Evolutionary conservation across 2,329 filamentous ascomycete species (phyloP).

Genomic region (Claviceps lovelessii): DNA sequence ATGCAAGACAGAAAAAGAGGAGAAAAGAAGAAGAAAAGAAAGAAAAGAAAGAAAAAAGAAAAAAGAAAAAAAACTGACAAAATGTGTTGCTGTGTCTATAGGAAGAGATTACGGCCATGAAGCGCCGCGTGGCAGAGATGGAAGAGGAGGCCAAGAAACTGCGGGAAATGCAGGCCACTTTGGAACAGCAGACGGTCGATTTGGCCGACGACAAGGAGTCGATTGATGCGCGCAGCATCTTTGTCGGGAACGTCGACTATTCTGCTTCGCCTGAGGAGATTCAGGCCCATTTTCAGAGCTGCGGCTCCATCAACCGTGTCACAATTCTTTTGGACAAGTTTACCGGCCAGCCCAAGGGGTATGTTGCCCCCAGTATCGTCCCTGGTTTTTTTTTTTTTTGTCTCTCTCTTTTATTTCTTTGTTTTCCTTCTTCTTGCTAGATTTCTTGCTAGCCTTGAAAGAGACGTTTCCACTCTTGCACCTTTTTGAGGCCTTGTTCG

Average conservation of each 20-base stretch:
- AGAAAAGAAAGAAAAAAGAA: background rate
- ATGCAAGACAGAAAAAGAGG: background rate
- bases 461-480: no score
- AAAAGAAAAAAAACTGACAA: constrained; percentile 18
- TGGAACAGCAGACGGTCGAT: constrained; percentile 74
- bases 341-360: constrained; percentile 98
- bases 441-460: no score
- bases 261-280: constrained; percentile 90
- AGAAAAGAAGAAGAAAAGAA: background rate
- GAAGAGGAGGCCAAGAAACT: constrained; percentile 78
- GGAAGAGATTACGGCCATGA: constrained; percentile 81
- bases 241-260: constrained; percentile 98
- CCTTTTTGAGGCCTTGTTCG: background rate
- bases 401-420: no score
- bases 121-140: constrained; percentile 76
- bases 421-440: background rate
- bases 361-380: constrained; percentile 8
- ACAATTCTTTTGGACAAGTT: constrained; percentile 98
- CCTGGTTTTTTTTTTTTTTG: background rate
- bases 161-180: constrained; percentile 69
- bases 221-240: constrained; percentile 87
- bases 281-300: constrained; percentile 94
- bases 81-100: constrained; percentile 16
- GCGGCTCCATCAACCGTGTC: constrained; percentile 92
- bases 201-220: constrained; percentile 89